A percentile compares a stretch with the other conserved stretches of the same genome.
phyloP scores from a whole-genome alignment of 2,329 filamentous ascomycete species.

The Diaporthe humulicola region DNA sequence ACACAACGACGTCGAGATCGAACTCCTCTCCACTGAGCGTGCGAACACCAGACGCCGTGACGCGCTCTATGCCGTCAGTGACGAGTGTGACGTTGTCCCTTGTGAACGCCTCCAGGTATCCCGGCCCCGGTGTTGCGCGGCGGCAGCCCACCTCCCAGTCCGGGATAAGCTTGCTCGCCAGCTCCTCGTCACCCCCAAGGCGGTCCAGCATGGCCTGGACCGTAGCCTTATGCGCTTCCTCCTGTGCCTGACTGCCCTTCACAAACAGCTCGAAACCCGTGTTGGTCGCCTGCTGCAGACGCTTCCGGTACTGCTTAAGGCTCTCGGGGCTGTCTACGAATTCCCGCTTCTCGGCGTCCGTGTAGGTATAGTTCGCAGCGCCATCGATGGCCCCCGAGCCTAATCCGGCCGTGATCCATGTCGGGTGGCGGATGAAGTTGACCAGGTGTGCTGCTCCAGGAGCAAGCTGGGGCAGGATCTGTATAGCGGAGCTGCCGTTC shows the following conservation, averaged over 20 bases:
- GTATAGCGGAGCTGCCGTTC: conserved; percentile 40
- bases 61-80: conserved; percentile 50
- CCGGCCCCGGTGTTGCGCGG: conserved; percentile 72
- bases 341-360: conserved; percentile 32
- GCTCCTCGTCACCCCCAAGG: conserved; percentile 35
- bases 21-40: conserved; percentile 66
- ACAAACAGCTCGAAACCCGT: conserved; percentile 38
- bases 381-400: conserved; percentile 29
- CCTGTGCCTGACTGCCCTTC: conserved; percentile 39
- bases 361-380: conserved; percentile 27
- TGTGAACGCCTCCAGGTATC: conserved; percentile 72
- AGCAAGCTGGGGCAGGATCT: conserved; percentile 47
- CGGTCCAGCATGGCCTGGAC: conserved; percentile 38
- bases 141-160: conserved; percentile 72
- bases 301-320: conserved; percentile 38
- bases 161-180: conserved; percentile 60
- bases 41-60: conserved; percentile 69
- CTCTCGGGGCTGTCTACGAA: conserved; percentile 39
- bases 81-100: conserved; percentile 10
- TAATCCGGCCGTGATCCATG: conserved; percentile 58
- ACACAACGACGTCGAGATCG: conserved; percentile 72
- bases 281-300: conserved; percentile 42
- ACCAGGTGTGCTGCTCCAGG: conserved; percentile 60
- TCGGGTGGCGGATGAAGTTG: conserved; percentile 71
- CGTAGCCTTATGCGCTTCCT: conserved; percentile 23